Evolutionary conservation across 2,329 filamentous ascomycete species (phyloP).

Genomic region (Didymella sp.): DNA sequence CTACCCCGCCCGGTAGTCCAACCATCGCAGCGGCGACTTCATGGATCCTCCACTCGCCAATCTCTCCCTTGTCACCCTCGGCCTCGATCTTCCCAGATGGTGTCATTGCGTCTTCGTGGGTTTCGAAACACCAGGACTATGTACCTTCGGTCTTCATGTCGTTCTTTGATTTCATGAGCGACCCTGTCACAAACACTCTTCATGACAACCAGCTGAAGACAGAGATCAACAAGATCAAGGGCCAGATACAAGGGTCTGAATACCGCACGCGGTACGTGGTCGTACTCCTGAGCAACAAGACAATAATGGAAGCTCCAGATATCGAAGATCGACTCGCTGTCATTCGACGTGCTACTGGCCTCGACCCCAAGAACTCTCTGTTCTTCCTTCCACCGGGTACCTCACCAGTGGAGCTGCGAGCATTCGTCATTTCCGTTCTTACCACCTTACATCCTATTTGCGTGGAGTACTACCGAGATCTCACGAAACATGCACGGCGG

Average conservation of each 20-base stretch:
- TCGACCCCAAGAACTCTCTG: constrained; percentile 80
- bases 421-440: constrained; percentile 76
- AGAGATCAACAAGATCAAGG: constrained; percentile 81
- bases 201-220: constrained; percentile 86
- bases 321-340: constrained; percentile 78
- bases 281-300: constrained; percentile 77
- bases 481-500: constrained; percentile 88
- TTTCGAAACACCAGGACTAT: constrained; percentile 85
- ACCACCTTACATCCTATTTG: constrained; percentile 74
- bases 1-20: constrained; percentile 60
- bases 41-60: constrained; percentile 80
- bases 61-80: constrained; percentile 85
- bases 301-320: constrained; percentile 63
- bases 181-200: constrained; percentile 75
- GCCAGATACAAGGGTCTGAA: constrained; percentile 70
- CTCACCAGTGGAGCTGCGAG: constrained; percentile 72
- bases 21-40: constrained; percentile 56
- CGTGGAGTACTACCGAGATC: constrained; percentile 90
- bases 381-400: constrained; percentile 82
- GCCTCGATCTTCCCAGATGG: constrained; percentile 90
- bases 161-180: constrained; percentile 78
- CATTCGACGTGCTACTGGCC: constrained; percentile 77
- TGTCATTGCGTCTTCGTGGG: constrained; percentile 80
- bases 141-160: constrained; percentile 81
- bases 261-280: constrained; percentile 81